Base-by-base conservation (phyloP, 192 early-diverging fungal species). In the Cladochytrium replicatum region DNA sequence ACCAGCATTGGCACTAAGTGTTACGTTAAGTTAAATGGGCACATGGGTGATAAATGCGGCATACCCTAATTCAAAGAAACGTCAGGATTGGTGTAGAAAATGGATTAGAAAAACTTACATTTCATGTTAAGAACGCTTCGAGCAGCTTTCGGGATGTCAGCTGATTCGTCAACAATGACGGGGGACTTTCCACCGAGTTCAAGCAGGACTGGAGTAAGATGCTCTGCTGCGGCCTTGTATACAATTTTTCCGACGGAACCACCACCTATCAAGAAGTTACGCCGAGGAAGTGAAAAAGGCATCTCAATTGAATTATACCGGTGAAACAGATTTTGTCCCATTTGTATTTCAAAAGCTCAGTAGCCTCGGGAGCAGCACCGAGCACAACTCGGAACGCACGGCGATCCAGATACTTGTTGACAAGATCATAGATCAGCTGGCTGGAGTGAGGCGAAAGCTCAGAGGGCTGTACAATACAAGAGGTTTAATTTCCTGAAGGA, bases 261-360 rank as follows among this genome's bases (percentile, higher is more conserved):
- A 55, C n/a, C n/a, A n/a, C n/a, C n/a, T n/a, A n/a, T n/a, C n/a
- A n/a, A n/a, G n/a, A n/a, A n/a, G n/a, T n/a, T n/a, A n/a, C n/a
- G n/a, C n/a, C n/a, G n/a, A n/a, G n/a, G n/a, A n/a, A n/a, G n/a
- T n/a, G n/a, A n/a, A n/a, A n/a, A n/a, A n/a, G n/a, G n/a, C n/a
- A n/a, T n/a, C n/a, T n/a, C n/a, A n/a, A n/a, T n/a, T n/a, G n/a
- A n/a, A n/a, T n/a, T n/a, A 73, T 84, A 46, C 94, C 94, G 0
- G 94, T 98, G 66, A 89, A 98, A 49, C 87, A 88, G 55, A 89
- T 92, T 59, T 90, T 82, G 64, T 98, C 89, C 47, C 88, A 94
- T 40, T 71, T 73, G 26, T 85, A 61, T 28, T 71, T 61, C 15
- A 95, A 74, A 45, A 98, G 63, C 22, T 32, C 48, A 0, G 86